Conservation (phyloP, 2,329 filamentous ascomycete genomes). For the Magnaporthales sp. region DNA sequence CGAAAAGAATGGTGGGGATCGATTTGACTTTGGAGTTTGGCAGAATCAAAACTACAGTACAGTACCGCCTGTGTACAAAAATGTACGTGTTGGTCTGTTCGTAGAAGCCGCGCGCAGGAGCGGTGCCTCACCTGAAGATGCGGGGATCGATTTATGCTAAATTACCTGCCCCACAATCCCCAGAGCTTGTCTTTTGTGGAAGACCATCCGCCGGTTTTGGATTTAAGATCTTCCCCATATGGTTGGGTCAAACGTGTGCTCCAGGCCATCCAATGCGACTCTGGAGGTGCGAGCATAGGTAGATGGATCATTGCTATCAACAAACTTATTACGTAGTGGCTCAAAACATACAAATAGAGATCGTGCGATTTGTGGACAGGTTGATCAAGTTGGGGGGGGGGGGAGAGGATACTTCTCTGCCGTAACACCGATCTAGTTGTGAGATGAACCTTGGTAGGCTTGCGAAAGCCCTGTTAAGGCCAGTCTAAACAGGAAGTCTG, state of each 20-base stretch:
- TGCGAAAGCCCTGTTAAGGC: neutral
- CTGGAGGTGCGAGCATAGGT: neutral
- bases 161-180: neutral
- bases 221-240: neutral
- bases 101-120: neutral
- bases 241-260: too few relatives aligned
- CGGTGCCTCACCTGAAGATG: neutral
- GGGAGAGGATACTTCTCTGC: neutral
- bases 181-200: neutral
- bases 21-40: neutral
- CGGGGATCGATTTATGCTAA: slow-evolving; percentile 1
- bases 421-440: neutral
- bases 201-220: neutral
- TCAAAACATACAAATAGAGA: neutral
- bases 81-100: neutral
- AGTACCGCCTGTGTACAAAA: too few relatives aligned
- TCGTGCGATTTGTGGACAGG: neutral
- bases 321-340: neutral
- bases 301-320: neutral
- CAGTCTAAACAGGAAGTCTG: neutral
- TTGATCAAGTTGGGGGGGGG: neutral
- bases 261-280: neutral
- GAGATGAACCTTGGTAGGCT: neutral
- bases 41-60: neutral
- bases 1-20: neutral